phyloP scores from a whole-genome alignment of 805 yeast genomes.

The Nakazawaea ambrosiae region DNA sequence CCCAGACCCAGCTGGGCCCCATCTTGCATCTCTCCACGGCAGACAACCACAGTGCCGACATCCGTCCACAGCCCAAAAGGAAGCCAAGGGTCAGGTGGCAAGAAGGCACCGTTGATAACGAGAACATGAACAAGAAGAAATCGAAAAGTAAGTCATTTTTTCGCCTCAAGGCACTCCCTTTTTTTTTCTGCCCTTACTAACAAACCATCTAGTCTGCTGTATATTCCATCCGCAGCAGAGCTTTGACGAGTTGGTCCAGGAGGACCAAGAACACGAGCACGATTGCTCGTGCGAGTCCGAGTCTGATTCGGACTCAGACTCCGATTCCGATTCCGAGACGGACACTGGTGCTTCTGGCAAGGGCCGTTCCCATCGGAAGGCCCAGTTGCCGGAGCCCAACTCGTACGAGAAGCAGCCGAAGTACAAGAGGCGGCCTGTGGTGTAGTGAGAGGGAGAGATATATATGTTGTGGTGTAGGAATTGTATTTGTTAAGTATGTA shows the following conservation, averaged over 20 bases:
- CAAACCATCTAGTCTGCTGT: constrained; percentile 48
- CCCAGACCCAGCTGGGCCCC: too few species aligned
- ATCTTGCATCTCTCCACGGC: too few species aligned
- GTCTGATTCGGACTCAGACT: constrained; percentile 14
- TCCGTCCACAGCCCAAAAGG: too few species aligned
- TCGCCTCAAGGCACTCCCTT: too few species aligned
- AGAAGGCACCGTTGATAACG: constrained; percentile 85
- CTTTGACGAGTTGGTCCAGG: constrained; percentile 38
- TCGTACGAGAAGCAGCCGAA: constrained; percentile 88
- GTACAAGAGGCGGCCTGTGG: constrained; percentile 27
- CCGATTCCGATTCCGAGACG: constrained; percentile 19
- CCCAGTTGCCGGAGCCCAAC: constrained; percentile 46
- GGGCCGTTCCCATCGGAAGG: constrained; percentile 13
- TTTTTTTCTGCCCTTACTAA: neutral
- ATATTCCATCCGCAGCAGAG: constrained; percentile 73
- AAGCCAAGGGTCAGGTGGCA: constrained; percentile 69
- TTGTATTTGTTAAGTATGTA: too few species aligned
- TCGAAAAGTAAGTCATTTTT: constrained; percentile 48
- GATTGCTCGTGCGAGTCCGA: constrained; percentile 17
- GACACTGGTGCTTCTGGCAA: neutral
- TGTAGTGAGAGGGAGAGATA: too few species aligned
- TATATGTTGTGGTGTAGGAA: too few species aligned
- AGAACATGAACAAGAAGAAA: constrained; percentile 79
- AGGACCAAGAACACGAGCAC: constrained; percentile 21
- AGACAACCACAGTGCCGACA: too few species aligned